Evolutionary conservation across 208 protist species (phyloP).

Genomic region (Trypanosoma rangeli): DNA sequence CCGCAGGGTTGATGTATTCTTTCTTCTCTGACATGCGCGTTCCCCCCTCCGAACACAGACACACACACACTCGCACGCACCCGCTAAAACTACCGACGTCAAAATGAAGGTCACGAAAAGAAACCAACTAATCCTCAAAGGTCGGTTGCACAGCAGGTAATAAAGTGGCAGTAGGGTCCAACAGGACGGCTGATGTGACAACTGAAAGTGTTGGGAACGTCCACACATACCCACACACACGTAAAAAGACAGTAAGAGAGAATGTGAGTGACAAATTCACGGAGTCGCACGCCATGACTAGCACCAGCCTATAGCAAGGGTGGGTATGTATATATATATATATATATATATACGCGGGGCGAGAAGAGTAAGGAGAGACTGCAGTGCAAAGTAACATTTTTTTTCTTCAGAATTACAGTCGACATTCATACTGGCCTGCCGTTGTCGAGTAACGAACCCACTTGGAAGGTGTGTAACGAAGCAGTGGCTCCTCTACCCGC

Average conservation of each 20-base stretch:
- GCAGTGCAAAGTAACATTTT: too few species aligned
- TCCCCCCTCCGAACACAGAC: neutral
- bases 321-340: too few species aligned
- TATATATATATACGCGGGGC: too few species aligned
- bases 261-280: neutral
- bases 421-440: slow-evolving; percentile 96
- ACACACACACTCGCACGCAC: neutral
- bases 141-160: neutral
- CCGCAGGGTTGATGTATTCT: slow-evolving; percentile 84
- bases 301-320: too few species aligned
- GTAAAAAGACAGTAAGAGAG: neutral
- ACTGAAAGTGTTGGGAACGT: neutral
- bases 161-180: neutral
- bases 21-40: slow-evolving; percentile 43
- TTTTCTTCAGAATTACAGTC: slow-evolving; percentile 70
- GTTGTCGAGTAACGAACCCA: slow-evolving; percentile 99
- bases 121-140: neutral
- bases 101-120: neutral
- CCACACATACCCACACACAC: neutral
- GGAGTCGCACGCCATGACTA: too few species aligned
- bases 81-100: neutral
- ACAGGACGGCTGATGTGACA: neutral
- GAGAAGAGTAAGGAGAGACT: slow-evolving; percentile 3
- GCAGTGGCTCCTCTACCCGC: slow-evolving; percentile 76
- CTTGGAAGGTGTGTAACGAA: slow-evolving; percentile 93